A percentile compares a stretch with the other conserved stretches of the same genome.
Conservation (phyloP, 805 yeast species). For the Saccharomycopsis sp. region DNA sequence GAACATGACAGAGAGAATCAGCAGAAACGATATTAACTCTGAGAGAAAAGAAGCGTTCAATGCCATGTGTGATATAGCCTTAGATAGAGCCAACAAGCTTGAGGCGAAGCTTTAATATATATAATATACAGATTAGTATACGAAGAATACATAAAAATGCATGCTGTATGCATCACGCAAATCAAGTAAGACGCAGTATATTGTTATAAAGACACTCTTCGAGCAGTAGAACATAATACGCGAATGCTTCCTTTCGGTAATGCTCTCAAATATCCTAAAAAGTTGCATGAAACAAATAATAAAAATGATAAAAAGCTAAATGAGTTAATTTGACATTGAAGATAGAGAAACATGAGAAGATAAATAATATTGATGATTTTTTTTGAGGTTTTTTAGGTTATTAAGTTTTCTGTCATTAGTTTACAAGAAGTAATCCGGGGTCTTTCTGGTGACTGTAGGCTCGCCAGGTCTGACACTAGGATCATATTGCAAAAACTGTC, state of each 20-base stretch:
- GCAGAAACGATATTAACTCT: constrained; percentile 40
- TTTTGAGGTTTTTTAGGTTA: neutral
- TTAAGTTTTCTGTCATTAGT: neutral
- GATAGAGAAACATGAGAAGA: neutral
- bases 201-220: too few species aligned
- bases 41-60: constrained; percentile 67
- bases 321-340: neutral
- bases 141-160: too few species aligned
- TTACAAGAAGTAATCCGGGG: constrained; percentile 92
- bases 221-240: too few species aligned
- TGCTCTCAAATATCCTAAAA: neutral
- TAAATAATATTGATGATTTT: neutral
- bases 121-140: too few species aligned
- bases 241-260: neutral
- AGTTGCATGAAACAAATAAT: neutral
- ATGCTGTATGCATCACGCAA: too few species aligned
- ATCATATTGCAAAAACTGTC: constrained; percentile 90
- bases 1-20: constrained; percentile 54
- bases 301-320: neutral
- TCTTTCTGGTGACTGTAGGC: constrained; percentile 93
- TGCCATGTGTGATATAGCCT: constrained; percentile 91
- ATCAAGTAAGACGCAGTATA: too few species aligned
- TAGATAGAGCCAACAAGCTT: constrained; percentile 62
- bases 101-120: neutral
- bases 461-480: constrained; percentile 97